These are phyloP conservation scores for Sordariomycetes sp. DNA, from an alignment of 2,329 filamentous ascomycete genomes.

Conservation along the genomic window DNA sequence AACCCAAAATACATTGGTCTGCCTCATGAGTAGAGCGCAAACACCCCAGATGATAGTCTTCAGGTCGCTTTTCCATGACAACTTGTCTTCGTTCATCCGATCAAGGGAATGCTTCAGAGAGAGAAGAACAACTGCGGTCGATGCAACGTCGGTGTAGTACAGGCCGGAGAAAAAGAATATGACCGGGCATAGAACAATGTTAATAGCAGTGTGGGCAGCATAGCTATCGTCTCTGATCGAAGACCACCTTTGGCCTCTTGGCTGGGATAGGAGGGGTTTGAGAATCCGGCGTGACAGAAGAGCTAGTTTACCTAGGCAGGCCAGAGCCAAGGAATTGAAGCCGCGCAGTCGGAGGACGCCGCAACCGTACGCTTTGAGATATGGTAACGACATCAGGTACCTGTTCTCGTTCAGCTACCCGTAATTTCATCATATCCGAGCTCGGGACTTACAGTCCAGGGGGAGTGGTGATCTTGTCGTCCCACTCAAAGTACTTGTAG, in stretches of 20 bases:
- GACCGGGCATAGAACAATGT: slow-evolving; percentile 77
- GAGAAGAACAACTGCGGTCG: slow-evolving; percentile 64
- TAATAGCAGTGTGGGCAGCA: slow-evolving; percentile 57
- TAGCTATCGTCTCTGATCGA: too few species aligned
- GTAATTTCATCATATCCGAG: too few species aligned
- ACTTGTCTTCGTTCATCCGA: slow-evolving; percentile 25
- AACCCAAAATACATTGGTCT: slow-evolving; percentile 97
- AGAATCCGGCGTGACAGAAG: slow-evolving; percentile 43
- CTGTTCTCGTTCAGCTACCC: slow-evolving; percentile 16
- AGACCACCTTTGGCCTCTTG: too few species aligned
- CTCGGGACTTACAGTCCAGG: slow-evolving; percentile 73
- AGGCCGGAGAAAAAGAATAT: slow-evolving; percentile 93
- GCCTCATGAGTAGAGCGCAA: slow-evolving; percentile 65
- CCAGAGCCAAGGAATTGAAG: slow-evolving; percentile 33
- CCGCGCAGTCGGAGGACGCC: slow-evolving; percentile 29
- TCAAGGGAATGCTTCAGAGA: slow-evolving; percentile 52
- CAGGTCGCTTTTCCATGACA: slow-evolving; percentile 29
- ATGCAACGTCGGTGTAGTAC: slow-evolving; percentile 90
- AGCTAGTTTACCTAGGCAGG: slow-evolving; percentile 32
- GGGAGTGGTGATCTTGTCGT: slow-evolving; percentile 95
- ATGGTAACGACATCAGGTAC: slow-evolving; percentile 32
- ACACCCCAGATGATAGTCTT: slow-evolving; percentile 48
- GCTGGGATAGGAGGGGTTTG: slow-evolving; percentile 29
- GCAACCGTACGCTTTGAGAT: slow-evolving; percentile 15
- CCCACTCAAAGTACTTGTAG: slow-evolving; percentile 70